A percentile compares a stretch with the other conserved stretches of the same genome.
Evolutionary conservation across 176 grass and related monocot genomes (phyloP).

Genomic region (Zea luxurians): DNA sequence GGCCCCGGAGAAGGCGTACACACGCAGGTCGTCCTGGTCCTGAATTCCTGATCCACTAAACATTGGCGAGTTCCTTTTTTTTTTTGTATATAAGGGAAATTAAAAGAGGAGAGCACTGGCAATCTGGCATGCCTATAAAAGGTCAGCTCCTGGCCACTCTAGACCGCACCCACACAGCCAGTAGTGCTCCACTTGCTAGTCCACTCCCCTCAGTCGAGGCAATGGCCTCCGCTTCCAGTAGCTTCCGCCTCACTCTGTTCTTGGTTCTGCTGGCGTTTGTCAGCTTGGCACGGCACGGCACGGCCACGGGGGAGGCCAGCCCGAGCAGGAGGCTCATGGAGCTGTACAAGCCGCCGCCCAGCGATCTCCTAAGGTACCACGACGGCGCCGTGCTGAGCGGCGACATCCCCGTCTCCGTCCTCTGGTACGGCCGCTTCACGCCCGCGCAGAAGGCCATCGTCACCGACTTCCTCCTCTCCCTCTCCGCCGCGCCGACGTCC

Average conservation of each 20-base stretch:
- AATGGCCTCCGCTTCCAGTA: neutral
- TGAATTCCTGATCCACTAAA: constrained; percentile 5
- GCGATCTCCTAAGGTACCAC: constrained; percentile 58
- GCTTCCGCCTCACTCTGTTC: constrained; percentile 16
- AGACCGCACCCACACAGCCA: neutral
- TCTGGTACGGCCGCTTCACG: constrained; percentile 78
- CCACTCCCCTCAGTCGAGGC: neutral
- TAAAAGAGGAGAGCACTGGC: neutral
- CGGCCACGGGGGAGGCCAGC: neutral
- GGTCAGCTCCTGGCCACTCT: neutral
- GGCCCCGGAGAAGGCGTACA: neutral
- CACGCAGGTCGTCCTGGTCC: neutral
- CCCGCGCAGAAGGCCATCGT: constrained; percentile 61
- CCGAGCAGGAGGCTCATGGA: constrained; percentile 43
- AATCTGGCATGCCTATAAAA: constrained; percentile 31
- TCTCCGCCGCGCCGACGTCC: neutral
- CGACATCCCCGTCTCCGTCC: constrained; percentile 42
- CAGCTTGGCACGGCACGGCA: constrained; percentile 1
- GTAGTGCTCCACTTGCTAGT: constrained; percentile 1
- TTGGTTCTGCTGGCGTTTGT: constrained; percentile 22
- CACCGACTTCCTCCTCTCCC: constrained; percentile 61
- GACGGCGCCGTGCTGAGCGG: constrained; percentile 57
- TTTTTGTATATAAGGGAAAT: too few species aligned
- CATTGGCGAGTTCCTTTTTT: neutral
- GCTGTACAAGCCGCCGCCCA: constrained; percentile 37